Percentiles rank a stretch among this genome's conserved stretches.
phyloP scores from a whole-genome alignment of 2,329 filamentous ascomycete genomes.

The Beauveria pseudobassiana region DNA sequence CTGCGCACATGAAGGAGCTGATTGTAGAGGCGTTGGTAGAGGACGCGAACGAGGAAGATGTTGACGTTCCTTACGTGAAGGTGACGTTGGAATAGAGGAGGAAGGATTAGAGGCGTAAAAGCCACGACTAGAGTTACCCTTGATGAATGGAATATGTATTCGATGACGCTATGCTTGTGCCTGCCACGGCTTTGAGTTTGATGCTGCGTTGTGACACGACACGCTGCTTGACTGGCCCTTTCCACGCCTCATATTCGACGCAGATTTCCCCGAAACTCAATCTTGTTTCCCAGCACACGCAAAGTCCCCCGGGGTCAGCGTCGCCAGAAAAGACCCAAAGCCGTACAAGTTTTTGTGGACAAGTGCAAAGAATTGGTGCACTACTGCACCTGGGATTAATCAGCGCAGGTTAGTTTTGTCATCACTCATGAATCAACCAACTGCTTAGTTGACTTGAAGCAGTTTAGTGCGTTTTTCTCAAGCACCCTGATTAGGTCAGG shows the following conservation, averaged over 20 bases:
- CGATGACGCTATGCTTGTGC: neutral
- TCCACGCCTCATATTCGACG: conserved; percentile 13
- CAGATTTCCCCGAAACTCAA: neutral
- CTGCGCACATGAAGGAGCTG: conserved; percentile 78
- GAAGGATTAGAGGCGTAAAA: neutral
- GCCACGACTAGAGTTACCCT: neutral
- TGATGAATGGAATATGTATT: neutral
- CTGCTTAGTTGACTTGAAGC: neutral
- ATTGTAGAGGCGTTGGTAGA: conserved; percentile 88
- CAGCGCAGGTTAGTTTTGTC: no score
- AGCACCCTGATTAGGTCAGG: conserved; percentile 9
- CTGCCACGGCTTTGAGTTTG: neutral
- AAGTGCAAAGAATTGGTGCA: no score
- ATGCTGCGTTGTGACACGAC: neutral
- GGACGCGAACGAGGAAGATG: conserved; percentile 75
- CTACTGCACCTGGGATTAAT: no score
- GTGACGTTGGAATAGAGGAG: neutral
- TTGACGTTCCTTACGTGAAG: conserved; percentile 82
- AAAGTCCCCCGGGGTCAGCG: no score
- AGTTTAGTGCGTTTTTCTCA: neutral
- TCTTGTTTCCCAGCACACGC: neutral
- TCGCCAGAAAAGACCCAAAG: no score
- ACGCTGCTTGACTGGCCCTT: neutral
- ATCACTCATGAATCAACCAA: no score
- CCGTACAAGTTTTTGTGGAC: neutral